Conservation (phyloP, 768 basidiomycete genomes). For the Podaxis pistillaris region DNA sequence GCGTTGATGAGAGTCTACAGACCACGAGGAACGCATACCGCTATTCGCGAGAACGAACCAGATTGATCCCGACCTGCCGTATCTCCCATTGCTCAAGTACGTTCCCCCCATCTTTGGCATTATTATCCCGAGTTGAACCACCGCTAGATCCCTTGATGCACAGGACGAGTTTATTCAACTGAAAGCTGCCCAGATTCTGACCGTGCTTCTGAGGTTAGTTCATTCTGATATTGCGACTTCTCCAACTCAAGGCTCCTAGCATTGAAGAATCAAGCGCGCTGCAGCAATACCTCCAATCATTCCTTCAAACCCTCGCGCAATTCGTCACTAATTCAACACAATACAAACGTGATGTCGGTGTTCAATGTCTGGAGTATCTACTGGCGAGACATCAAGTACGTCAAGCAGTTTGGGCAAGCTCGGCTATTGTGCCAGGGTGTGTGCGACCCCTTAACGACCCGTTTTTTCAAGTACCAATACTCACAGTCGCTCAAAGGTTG, state of each 20-base stretch:
- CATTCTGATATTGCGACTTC: neutral
- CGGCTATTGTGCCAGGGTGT: conserved; percentile 69
- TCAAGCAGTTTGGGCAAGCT: conserved; percentile 74
- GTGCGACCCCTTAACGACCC: conserved; percentile 15
- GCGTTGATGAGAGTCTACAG: conserved; percentile 32
- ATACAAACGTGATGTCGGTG: conserved; percentile 83
- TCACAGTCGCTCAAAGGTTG: conserved; percentile 44
- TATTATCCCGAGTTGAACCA: conserved; percentile 6
- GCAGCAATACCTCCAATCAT: conserved; percentile 54
- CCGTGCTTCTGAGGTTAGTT: conserved; percentile 74
- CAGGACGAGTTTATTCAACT: conserved; percentile 96
- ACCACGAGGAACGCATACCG: conserved; percentile 84
- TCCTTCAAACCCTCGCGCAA: conserved; percentile 56
- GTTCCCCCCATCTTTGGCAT: conserved; percentile 9
- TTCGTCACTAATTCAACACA: conserved; percentile 59
- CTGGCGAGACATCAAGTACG: conserved; percentile 81
- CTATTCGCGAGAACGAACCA: conserved; percentile 65
- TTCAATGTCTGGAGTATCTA: conserved; percentile 87
- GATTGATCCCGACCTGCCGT: conserved; percentile 78
- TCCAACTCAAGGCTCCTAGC: conserved; percentile 28
- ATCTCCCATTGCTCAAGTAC: conserved; percentile 74
- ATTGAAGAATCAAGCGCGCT: conserved; percentile 49
- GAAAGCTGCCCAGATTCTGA: conserved; percentile 84
- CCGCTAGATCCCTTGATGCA: conserved; percentile 67
- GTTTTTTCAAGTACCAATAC: neutral